Percentiles rank a stretch among this genome's conserved stretches.
Evolutionary conservation across 306 rosid genomes (phyloP).

Genomic region (Albizia julibrissin): DNA sequence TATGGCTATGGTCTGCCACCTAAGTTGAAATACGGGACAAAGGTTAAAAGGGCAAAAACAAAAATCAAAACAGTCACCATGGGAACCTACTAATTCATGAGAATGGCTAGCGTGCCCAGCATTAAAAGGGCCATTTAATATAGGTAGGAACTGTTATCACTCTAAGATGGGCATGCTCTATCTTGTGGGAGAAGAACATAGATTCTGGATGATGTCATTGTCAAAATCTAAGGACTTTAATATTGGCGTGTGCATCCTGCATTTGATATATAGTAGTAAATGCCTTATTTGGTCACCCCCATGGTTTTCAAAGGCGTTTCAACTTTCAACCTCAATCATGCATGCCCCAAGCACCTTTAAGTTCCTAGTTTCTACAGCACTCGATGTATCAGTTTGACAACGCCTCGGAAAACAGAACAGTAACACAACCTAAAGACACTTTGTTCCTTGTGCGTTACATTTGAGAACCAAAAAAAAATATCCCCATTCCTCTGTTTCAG

Average conservation of each 20-base stretch:
- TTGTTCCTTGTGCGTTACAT: constrained; percentile 35
- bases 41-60: constrained; percentile 23
- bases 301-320: constrained; percentile 45
- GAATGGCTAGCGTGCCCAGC: constrained; percentile 33
- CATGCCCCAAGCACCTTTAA: constrained; percentile 48
- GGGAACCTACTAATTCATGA: constrained; percentile 33
- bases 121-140: constrained; percentile 37
- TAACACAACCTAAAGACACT: constrained; percentile 42
- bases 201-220: constrained; percentile 79
- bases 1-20: constrained; percentile 40
- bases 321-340: constrained; percentile 55
- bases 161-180: constrained; percentile 36
- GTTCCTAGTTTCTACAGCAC: constrained; percentile 60
- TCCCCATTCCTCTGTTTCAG: neutral
- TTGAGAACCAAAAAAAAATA: neutral
- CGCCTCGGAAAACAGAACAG: constrained; percentile 52
- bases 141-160: constrained; percentile 35
- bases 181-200: constrained; percentile 67
- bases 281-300: constrained; percentile 82
- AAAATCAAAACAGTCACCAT: constrained; percentile 14
- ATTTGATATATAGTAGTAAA: constrained; percentile 55
- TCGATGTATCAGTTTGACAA: constrained; percentile 66
- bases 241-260: constrained; percentile 67
- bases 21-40: constrained; percentile 34
- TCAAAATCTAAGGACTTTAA: constrained; percentile 63